Conservation (phyloP, 2,329 filamentous ascomycete species). For the Fusarium pseudocircinatum region DNA sequence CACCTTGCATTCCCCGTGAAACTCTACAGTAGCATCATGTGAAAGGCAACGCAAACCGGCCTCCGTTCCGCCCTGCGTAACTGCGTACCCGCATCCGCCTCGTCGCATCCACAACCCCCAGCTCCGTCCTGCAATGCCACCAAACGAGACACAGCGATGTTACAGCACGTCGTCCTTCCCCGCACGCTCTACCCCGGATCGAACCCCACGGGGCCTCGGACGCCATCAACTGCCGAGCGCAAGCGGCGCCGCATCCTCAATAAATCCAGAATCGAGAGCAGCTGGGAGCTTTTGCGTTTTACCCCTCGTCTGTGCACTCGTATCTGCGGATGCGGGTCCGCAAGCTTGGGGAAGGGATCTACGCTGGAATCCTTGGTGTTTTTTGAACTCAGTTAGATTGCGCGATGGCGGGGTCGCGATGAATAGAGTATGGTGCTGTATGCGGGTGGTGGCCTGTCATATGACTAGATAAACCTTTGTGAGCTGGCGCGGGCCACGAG, state of each 20-base stretch:
- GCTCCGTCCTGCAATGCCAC: background rate
- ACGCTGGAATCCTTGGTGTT: background rate
- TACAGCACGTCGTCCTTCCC: background rate
- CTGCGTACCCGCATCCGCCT: background rate
- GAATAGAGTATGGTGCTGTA: background rate
- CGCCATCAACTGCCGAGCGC: constrained; percentile 23
- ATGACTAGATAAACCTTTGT: background rate
- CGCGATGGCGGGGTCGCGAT: background rate
- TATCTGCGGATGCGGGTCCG: constrained; percentile 32
- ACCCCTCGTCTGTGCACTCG: background rate
- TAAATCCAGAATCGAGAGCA: background rate
- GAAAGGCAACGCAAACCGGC: background rate
- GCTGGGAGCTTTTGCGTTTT: background rate
- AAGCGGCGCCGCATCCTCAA: constrained; percentile 7
- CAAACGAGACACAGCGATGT: background rate
- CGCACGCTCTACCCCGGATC: background rate
- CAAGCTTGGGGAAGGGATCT: background rate
- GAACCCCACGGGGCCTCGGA: background rate
- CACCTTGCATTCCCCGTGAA: background rate
- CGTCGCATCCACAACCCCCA: background rate
- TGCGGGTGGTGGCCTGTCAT: background rate
- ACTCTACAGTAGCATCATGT: background rate
- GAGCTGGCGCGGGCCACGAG: background rate
- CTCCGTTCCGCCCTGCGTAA: constrained; percentile 4
- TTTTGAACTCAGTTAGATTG: background rate